Conservation (phyloP, 2,329 filamentous ascomycete species). For the Geoglossum cookeanum region DNA sequence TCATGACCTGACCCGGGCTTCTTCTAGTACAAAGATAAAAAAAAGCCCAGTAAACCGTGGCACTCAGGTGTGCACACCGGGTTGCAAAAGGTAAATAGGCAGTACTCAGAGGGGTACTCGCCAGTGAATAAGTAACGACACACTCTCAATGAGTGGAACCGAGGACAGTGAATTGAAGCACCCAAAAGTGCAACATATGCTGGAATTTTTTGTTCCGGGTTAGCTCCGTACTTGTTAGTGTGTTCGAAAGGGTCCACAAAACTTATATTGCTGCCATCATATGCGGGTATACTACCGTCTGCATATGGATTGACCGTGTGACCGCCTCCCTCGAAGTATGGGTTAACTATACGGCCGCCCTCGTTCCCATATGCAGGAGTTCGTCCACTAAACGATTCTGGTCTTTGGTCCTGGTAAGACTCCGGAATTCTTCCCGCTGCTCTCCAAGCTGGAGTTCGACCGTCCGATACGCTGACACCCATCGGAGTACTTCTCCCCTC, state of each 20-base stretch:
- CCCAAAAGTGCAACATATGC: neutral
- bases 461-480: constrained; percentile 2
- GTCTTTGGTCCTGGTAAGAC: constrained; percentile 17
- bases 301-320: constrained; percentile 49
- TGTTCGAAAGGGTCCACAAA: constrained; percentile 3
- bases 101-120: no score
- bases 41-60: neutral
- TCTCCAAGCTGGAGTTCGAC: neutral
- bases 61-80: no score
- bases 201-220: constrained; percentile 1
- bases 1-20: no score
- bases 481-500: constrained; percentile 51
- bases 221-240: neutral
- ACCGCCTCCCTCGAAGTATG: constrained; percentile 44
- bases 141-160: no score
- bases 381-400: constrained; percentile 31
- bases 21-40: neutral
- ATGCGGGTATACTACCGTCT: constrained; percentile 21
- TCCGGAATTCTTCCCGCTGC: neutral
- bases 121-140: no score
- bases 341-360: constrained; percentile 22
- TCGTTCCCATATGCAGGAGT: constrained; percentile 20
- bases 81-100: no score
- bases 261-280: constrained; percentile 24
- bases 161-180: neutral